A percentile compares a stretch with the other conserved stretches of the same genome.
These are phyloP conservation scores for Ammopiptanthus mongolicus DNA, from an alignment of 306 rosid species.

Conservation along the genomic window DNA sequence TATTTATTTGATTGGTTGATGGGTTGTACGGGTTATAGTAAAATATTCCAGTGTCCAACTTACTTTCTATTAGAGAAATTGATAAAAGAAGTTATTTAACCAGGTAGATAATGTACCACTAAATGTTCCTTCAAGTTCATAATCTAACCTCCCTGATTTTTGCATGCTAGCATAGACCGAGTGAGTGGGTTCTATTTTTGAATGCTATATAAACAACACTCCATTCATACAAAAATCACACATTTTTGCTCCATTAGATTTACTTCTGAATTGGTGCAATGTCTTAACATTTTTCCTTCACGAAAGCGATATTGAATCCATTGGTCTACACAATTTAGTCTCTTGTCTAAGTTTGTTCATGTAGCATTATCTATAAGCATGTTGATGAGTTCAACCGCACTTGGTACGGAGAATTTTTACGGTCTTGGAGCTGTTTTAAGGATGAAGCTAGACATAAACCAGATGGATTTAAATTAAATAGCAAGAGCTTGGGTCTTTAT, in stretches of 20 bases:
- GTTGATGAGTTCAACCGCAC: background rate
- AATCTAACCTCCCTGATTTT: constrained; percentile 19
- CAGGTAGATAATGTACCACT: constrained; percentile 30
- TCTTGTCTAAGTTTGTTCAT: background rate
- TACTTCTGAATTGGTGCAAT: background rate
- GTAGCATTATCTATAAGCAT: background rate
- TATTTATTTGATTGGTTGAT: constrained; percentile 53
- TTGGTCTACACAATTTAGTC: background rate
- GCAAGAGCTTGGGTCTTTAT: background rate
- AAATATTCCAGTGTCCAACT: constrained; percentile 31
- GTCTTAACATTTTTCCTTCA: background rate
- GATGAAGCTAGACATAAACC: background rate
- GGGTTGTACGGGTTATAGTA: constrained; percentile 35
- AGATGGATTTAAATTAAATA: background rate
- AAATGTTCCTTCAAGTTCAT: constrained; percentile 5
- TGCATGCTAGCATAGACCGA: constrained; percentile 16
- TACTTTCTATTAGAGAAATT: constrained; percentile 21
- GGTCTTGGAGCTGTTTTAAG: background rate
- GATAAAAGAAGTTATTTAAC: constrained; percentile 35
- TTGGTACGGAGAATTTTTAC: background rate
- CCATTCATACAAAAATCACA: background rate
- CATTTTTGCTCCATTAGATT: background rate
- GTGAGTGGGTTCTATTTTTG: background rate
- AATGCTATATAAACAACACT: background rate
- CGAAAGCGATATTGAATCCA: background rate